A percentile compares a stretch with the other conserved stretches of the same genome.
phyloP scores from a whole-genome alignment of 2,329 filamentous ascomycete species.

The Penicillium crustosum region DNA sequence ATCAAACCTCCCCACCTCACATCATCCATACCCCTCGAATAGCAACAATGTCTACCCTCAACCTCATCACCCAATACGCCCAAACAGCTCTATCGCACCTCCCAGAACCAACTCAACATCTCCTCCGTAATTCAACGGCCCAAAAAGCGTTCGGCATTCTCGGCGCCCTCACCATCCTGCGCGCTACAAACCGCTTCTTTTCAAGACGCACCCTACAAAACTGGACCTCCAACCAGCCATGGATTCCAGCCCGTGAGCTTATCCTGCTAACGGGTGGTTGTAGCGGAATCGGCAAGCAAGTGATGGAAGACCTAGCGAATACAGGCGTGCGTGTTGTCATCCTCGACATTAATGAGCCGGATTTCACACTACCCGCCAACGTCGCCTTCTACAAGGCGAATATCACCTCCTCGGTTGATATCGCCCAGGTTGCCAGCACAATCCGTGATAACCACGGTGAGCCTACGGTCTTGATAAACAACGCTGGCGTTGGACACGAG shows the following conservation, averaged over 20 bases:
- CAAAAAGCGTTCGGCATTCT: slow-evolving; percentile 29
- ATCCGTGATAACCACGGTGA: slow-evolving; percentile 45
- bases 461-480: slow-evolving; percentile 52
- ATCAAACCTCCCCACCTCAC: neutral
- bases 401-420: slow-evolving; percentile 37
- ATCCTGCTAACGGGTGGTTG: slow-evolving; percentile 40
- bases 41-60: slow-evolving; percentile 14
- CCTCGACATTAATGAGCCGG: slow-evolving; percentile 39
- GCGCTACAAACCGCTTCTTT: slow-evolving; percentile 31
- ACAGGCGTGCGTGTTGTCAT: slow-evolving; percentile 37
- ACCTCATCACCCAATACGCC: slow-evolving; percentile 27
- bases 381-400: slow-evolving; percentile 40
- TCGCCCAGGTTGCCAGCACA: slow-evolving; percentile 35
- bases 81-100: slow-evolving; percentile 27
- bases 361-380: slow-evolving; percentile 33
- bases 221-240: slow-evolving; percentile 28
- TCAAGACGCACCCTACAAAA: slow-evolving; percentile 34
- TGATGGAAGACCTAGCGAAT: slow-evolving; percentile 33
- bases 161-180: slow-evolving; percentile 26
- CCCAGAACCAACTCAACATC: slow-evolving; percentile 29
- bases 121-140: slow-evolving; percentile 29
- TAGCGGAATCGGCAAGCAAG: slow-evolving; percentile 42
- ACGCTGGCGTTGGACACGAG: slow-evolving; percentile 50
- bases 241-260: slow-evolving; percentile 32
- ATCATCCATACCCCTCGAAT: slow-evolving; percentile 15